These are phyloP conservation scores for Aureobasidium sp. DNA, from an alignment of 2,329 filamentous ascomycete genomes.

Conservation along the genomic window DNA sequence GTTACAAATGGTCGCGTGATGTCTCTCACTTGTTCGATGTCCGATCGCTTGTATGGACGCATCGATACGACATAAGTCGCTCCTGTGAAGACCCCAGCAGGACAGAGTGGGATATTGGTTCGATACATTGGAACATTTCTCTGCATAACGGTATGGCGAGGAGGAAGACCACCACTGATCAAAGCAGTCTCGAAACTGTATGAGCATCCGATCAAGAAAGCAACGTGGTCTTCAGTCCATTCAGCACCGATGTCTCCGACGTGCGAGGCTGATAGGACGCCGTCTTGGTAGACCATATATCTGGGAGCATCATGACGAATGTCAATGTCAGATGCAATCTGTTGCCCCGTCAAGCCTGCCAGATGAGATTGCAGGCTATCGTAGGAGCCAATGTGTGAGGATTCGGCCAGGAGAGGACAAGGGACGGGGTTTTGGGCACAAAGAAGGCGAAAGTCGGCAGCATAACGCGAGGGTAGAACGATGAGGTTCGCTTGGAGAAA, in stretches of 20 bases:
- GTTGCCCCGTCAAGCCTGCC: slow-evolving; percentile 23
- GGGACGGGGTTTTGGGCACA: slow-evolving; percentile 57
- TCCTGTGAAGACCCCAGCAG: slow-evolving; percentile 52
- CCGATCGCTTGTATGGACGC: slow-evolving; percentile 47
- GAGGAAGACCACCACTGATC: slow-evolving; percentile 41
- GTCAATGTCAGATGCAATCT: slow-evolving; percentile 43
- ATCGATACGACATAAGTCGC: slow-evolving; percentile 56
- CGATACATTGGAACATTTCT: slow-evolving; percentile 57
- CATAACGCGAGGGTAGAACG: slow-evolving; percentile 51
- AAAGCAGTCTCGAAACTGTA: slow-evolving; percentile 58
- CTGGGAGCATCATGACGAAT: slow-evolving; percentile 52
- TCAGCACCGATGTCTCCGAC: slow-evolving; percentile 40
- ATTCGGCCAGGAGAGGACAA: slow-evolving; percentile 54
- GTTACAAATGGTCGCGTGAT: slow-evolving; percentile 50
- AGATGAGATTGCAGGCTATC: slow-evolving; percentile 35
- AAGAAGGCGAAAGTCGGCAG: slow-evolving; percentile 51
- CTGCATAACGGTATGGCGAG: slow-evolving; percentile 43
- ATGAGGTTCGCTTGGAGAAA: slow-evolving; percentile 58
- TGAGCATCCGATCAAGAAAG: slow-evolving; percentile 57
- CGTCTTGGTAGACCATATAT: slow-evolving; percentile 53
- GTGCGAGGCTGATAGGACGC: slow-evolving; percentile 34
- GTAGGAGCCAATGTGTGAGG: slow-evolving; percentile 38
- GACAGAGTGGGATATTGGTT: slow-evolving; percentile 49
- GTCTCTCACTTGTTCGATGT: slow-evolving; percentile 47
- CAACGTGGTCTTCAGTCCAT: slow-evolving; percentile 55